Base-by-base conservation (phyloP, 2,329 filamentous ascomycete genomes). In the Aspergillus sp. region DNA sequence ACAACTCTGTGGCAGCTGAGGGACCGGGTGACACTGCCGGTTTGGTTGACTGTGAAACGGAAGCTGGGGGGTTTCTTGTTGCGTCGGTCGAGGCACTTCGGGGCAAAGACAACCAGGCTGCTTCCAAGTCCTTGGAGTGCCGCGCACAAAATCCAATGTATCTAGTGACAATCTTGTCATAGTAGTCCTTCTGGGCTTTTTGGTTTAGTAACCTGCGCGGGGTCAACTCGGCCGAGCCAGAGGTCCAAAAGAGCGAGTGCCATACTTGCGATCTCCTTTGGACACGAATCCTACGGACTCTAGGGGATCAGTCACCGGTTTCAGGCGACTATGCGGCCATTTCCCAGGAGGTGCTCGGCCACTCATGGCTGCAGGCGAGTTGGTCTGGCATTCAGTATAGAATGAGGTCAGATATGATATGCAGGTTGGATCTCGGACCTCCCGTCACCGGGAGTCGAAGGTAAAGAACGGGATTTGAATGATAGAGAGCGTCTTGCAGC, bases 81-180 rank as follows among this genome's bases (percentile, higher is more conserved):
- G 74, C 69, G 64, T 74, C 74, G 52, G 65, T 66, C 19, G 70
- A 74, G 39, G 68, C 70, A 58, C 76, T 75, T 57, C 66, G 70
- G 37, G 68, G 72, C 19, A 95, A 80, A 1, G 86, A 86, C 2
- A 88, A 84, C 70, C 96, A 93, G 55, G 90, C 88, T 50, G 84
- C 82, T 59, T 92, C 85, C 24, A 97, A 84, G 64, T 89, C 86
- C 63, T 90, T 86, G 52, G 87, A 82, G 68, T 89, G 85, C 56
- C 87, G 84, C 15, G 90, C 90, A 79, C 92, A 96, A 73, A 96
- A 96, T 62, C 86, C 86, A 84, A 96, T 89, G 77, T 96, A 97
- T 49, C 91, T 86, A 70, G 93, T 88, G 58, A 93, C 86, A 67
- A 97, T 96, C 70, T 88, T 90, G 70, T 87, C 87, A 75, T 93